A percentile compares a stretch with the other conserved stretches of the same genome.
Conservation (phyloP, 2,329 filamentous ascomycete species). For the Cordyceps tenuipes region DNA sequence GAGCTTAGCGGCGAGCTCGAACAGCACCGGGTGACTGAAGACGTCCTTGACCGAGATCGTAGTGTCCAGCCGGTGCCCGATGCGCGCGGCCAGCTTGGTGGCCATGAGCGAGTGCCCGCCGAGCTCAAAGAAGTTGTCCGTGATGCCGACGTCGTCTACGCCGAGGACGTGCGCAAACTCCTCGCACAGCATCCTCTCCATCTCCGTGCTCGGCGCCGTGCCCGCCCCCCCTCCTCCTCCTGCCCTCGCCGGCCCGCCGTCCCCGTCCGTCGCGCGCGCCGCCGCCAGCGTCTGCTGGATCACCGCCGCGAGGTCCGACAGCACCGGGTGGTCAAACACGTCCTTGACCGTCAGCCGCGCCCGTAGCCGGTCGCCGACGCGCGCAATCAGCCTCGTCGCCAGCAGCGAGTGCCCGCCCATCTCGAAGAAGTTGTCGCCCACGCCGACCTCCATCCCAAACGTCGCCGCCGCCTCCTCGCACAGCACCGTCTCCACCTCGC, state of each 20-base stretch:
- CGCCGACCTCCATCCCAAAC: conserved; percentile 10
- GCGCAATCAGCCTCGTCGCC: neutral
- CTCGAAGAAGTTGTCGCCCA: conserved; percentile 15
- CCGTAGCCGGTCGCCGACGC: too few species aligned
- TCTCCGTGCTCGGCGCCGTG: too few species aligned
- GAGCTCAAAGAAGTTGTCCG: conserved; percentile 15
- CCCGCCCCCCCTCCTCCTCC: too few species aligned
- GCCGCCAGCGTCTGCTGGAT: too few species aligned
- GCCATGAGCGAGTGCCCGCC: conserved; percentile 2
- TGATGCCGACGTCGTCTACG: conserved; percentile 3
- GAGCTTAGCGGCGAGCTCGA: too few species aligned
- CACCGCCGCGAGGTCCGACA: too few species aligned
- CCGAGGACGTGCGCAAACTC: neutral
- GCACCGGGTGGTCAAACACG: too few species aligned
- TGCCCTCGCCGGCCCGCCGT: too few species aligned
- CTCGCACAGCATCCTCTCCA: too few species aligned
- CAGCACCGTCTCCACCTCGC: neutral
- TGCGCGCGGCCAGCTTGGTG: conserved; percentile 8
- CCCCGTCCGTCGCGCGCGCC: too few species aligned
- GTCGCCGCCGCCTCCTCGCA: conserved; percentile 13
- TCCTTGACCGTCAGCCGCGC: too few species aligned
- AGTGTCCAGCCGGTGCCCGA: neutral
- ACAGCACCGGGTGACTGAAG: neutral
- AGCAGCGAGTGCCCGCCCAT: conserved; percentile 15
- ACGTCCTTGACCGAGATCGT: neutral